A percentile compares a stretch with the other conserved stretches of the same genome.
Evolutionary conservation across 2,329 filamentous ascomycete genomes (phyloP).

Genomic region (Colletotrichum euphorbiae): DNA sequence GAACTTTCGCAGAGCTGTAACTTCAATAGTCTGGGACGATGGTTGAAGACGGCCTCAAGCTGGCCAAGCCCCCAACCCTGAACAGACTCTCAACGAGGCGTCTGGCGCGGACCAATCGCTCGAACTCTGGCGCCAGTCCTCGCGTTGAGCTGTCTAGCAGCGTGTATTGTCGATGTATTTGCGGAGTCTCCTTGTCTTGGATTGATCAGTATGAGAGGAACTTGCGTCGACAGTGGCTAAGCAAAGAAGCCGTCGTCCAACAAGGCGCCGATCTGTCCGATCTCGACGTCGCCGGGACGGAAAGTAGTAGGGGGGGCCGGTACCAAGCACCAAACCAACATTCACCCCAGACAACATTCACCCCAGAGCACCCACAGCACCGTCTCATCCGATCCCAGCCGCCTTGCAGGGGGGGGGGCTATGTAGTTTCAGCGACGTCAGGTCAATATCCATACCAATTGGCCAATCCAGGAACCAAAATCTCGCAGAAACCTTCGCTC

Average conservation of each 20-base stretch:
- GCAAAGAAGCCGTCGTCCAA: background rate
- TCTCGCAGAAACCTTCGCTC: conserved; percentile 35
- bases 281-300: conserved; percentile 7
- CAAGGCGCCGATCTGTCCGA: conserved; percentile 1
- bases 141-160: background rate
- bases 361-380: conserved; percentile 27
- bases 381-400: conserved; percentile 19
- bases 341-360: conserved; percentile 16
- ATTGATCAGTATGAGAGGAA: background rate
- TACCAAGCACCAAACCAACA: background rate
- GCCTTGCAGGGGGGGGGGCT: background rate
- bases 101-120: conserved; percentile 18
- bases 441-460: conserved; percentile 7
- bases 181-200: conserved; percentile 13
- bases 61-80: background rate
- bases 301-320: too few relatives aligned
- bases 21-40: conserved; percentile 4
- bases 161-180: background rate
- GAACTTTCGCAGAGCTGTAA: conserved; percentile 17
- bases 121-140: conserved; percentile 1
- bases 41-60: background rate
- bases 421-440: conserved; percentile 31
- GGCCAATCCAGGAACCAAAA: conserved; percentile 18
- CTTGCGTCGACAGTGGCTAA: background rate
- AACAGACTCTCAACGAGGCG: conserved; percentile 1